These are phyloP conservation scores for Starmerella lactis-condensi DNA, from an alignment of 805 yeast species.

Conservation along the genomic window DNA sequence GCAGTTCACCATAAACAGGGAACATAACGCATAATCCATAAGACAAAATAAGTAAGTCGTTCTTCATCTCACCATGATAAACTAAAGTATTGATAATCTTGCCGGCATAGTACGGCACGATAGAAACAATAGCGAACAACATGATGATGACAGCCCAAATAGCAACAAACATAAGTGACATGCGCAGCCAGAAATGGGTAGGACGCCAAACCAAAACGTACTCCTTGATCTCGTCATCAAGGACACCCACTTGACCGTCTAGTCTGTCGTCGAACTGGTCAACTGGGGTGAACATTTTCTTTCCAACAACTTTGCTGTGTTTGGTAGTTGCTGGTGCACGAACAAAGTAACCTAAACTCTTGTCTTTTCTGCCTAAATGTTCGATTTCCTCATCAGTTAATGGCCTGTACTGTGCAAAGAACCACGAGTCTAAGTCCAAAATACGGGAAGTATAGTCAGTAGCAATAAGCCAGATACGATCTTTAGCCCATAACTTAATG, in stretches of 20 bases:
- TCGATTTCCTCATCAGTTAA: constrained; percentile 27
- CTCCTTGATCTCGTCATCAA: constrained; percentile 26
- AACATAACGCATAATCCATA: not conserved
- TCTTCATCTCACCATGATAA: not conserved
- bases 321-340: constrained; percentile 66
- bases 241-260: constrained; percentile 28
- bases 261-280: constrained; percentile 56
- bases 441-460: constrained; percentile 4
- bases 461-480: constrained; percentile 17
- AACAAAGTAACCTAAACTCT: constrained; percentile 60
- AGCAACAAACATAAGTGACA: constrained; percentile 30
- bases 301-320: constrained; percentile 47
- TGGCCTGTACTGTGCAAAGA: constrained; percentile 24
- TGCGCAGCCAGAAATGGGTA: constrained; percentile 46
- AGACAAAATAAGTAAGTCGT: not conserved
- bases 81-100: not conserved
- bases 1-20: no score
- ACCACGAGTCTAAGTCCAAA: constrained; percentile 21
- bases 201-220: constrained; percentile 78
- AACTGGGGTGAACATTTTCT: constrained; percentile 60
- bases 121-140: not conserved
- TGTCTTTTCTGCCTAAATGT: constrained; percentile 36
- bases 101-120: not conserved
- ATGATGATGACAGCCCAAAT: constrained; percentile 25
- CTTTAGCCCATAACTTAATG: constrained; percentile 35